These are phyloP conservation scores for Pisolithus microcarpus DNA, from an alignment of 768 basidiomycete genomes.

Conservation along the genomic window DNA sequence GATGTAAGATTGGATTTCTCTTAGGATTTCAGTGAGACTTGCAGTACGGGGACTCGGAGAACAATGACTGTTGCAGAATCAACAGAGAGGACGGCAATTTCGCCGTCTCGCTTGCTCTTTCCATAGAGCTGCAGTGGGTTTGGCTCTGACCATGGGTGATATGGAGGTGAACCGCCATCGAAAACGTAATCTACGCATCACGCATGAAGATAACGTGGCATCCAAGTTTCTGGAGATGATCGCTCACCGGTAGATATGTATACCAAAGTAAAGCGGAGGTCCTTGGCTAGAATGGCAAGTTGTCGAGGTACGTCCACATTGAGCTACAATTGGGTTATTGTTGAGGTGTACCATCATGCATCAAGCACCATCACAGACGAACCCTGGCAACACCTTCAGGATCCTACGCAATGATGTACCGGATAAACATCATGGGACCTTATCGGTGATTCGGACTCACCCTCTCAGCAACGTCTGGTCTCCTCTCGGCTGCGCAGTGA, in stretches of 20 bases:
- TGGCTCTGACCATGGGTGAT: constrained; percentile 61
- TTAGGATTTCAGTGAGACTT: constrained; percentile 19
- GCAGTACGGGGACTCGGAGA: constrained; percentile 90
- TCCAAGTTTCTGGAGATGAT: constrained; percentile 2
- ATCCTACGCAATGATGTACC: neutral
- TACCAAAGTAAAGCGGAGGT: constrained; percentile 61
- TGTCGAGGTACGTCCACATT: constrained; percentile 71
- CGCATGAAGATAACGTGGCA: neutral
- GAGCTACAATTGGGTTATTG: constrained; percentile 40
- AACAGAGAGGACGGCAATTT: constrained; percentile 63
- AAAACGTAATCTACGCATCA: constrained; percentile 82
- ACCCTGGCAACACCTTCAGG: constrained; percentile 59
- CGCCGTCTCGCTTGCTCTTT: constrained; percentile 79
- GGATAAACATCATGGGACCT: neutral
- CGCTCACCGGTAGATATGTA: constrained; percentile 85
- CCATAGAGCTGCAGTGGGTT: constrained; percentile 91
- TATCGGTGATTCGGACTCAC: constrained; percentile 32
- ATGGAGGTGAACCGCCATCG: constrained; percentile 88
- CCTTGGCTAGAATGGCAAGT: constrained; percentile 60
- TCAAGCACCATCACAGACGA: constrained; percentile 7
- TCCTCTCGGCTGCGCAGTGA: constrained; percentile 91
- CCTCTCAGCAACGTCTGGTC: constrained; percentile 90
- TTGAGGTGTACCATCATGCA: neutral
- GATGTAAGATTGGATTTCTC: neutral
- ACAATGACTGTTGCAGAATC: constrained; percentile 54